Conservation (phyloP, 805 yeast species). For the Brettanomyces naardenensis region DNA sequence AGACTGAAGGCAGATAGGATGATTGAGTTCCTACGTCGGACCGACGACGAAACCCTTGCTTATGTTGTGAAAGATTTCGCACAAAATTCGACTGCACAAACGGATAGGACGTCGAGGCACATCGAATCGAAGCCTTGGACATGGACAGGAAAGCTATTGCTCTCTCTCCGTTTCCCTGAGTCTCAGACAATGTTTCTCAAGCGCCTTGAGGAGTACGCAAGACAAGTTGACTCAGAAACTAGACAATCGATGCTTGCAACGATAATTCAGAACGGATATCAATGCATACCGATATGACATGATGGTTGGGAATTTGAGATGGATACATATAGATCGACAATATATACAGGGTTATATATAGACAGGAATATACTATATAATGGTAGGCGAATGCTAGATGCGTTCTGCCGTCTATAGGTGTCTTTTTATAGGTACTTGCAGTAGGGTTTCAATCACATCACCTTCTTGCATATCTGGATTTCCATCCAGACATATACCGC, state of each 20-base stretch:
- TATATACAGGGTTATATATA: too few species aligned
- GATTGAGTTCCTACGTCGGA: slow-evolving; percentile 6
- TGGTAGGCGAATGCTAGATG: too few species aligned
- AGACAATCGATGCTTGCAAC: too few species aligned
- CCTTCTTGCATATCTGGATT: slow-evolving; percentile 38
- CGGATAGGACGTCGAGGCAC: background rate
- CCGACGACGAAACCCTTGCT: slow-evolving; percentile 5
- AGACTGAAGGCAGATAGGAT: slow-evolving; percentile 12
- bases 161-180: slow-evolving; percentile 16
- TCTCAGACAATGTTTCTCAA: slow-evolving; percentile 15
- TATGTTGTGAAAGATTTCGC: slow-evolving; percentile 7
- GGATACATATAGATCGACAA: too few species aligned
- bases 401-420: too few species aligned
- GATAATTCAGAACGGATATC: too few species aligned
- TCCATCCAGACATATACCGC: slow-evolving; percentile 68
- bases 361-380: too few species aligned
- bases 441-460: slow-evolving; percentile 67
- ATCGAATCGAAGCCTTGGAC: slow-evolving; percentile 1
- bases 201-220: too few species aligned
- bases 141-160: slow-evolving; percentile 11
- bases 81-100: background rate
- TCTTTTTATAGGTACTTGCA: slow-evolving; percentile 53
- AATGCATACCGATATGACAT: too few species aligned
- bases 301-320: too few species aligned
- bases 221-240: too few species aligned